A percentile compares a stretch with the other conserved stretches of the same genome.
These are phyloP conservation scores for Euphorbia schlechtendalii DNA, from an alignment of 441 rosid species.

Conservation along the genomic window DNA sequence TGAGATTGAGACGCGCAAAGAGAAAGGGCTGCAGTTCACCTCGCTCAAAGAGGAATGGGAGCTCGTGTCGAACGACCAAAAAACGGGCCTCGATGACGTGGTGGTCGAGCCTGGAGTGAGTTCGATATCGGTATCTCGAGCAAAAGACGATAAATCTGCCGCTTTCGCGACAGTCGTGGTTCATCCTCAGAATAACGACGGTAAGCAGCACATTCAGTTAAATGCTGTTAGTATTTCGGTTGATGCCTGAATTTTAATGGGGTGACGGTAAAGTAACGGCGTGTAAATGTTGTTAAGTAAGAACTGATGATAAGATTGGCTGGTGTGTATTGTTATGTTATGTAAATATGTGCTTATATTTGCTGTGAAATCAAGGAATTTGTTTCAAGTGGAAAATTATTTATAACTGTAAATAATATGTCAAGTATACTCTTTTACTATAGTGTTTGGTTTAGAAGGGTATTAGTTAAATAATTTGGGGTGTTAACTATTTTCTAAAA, in stretches of 20 bases:
- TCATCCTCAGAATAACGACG: slow-evolving; percentile 47
- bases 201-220: slow-evolving; percentile 64
- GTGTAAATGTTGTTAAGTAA: not conserved
- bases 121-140: slow-evolving; percentile 47
- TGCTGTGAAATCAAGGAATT: too few relatives aligned
- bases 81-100: slow-evolving; percentile 18
- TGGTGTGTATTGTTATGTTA: not conserved
- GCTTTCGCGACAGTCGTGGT: slow-evolving; percentile 54
- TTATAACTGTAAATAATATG: too few relatives aligned
- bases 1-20: slow-evolving; percentile 50
- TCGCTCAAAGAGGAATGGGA: slow-evolving; percentile 92
- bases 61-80: slow-evolving; percentile 36
- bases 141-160: slow-evolving; percentile 29
- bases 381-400: too few relatives aligned
- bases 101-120: slow-evolving; percentile 26
- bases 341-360: not conserved
- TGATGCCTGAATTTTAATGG: slow-evolving; percentile 34
- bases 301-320: not conserved
- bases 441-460: too few relatives aligned
- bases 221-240: slow-evolving; percentile 59
- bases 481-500: too few relatives aligned
- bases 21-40: slow-evolving; percentile 65
- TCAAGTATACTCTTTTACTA: too few relatives aligned
- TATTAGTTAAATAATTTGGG: too few relatives aligned
- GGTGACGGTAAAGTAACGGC: not conserved